Evolutionary conservation across 768 basidiomycete species (phyloP), one percentile per base, ranked within the genome.

Genomic region (Xerocomus potaroensis): DNA sequence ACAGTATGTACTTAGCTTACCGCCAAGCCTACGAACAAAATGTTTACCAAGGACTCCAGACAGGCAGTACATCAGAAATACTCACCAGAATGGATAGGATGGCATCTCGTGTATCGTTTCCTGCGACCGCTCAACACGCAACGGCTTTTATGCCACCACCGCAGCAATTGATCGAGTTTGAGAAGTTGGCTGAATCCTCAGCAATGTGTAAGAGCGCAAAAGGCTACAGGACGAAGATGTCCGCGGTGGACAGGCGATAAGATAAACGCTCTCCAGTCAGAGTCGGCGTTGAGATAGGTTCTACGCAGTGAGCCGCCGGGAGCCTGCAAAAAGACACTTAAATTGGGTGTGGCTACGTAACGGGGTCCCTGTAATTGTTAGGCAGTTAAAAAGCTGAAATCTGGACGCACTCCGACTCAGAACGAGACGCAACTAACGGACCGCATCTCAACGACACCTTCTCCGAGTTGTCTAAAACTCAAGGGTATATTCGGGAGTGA

Each of bases 1-100:
- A 27, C 22, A 21, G 24, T 29, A 33, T 30, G 47, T 16, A 16
- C n/a, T 15, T 35, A 29, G 39, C 53, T 49, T 61, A 83, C 82
- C 82, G 72, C 82, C 82, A 44, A 84, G 74, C 81, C 82, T 84
- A 48, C 26, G 43, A 41, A 42, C 39, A 37, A 1, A 1, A n/a
- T 5, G 35, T 31, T 53, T 21, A 58, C 43, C 24, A 36, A 40
- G 33, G 12, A 19, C 7, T 23, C 12, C 7, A 1, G 12, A 21
- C n/a, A n/a, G n/a, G 37, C 26, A 14, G n/a, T 11, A 36, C 36
- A 18, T 18, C 12, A 3, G 26, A 43, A 14, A 32, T 26, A 48
- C 65, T 55, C 54, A 64, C 65, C 65, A 67, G 42, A 69, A 69
- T 19, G 65, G 65, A 56, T 54, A 57, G 34, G 50, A 50, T 40